Conservation (phyloP, 768 basidiomycete species). For the Tricholoma hemisulphureum region DNA sequence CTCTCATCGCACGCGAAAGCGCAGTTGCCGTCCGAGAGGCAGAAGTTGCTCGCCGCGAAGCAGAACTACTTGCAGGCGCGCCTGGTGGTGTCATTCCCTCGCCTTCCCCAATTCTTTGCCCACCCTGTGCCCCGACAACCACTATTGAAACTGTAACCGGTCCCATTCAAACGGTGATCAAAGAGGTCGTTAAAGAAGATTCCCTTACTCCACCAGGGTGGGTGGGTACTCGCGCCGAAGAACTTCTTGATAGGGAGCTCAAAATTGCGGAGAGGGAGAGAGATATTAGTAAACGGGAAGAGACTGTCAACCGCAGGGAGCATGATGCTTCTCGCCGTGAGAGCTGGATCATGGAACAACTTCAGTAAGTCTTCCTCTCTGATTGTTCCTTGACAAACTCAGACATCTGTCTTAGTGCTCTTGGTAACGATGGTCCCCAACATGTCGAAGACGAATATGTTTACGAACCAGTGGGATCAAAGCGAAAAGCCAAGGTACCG, state of each 20-base stretch:
- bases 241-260: conserved; percentile 80
- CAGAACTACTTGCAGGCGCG: conserved; percentile 78
- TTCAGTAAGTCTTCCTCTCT: conserved; percentile 56
- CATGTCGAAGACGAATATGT: conserved; percentile 77
- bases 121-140: conserved; percentile 54
- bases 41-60: conserved; percentile 86
- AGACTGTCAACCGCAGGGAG: conserved; percentile 80
- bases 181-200: conserved; percentile 83
- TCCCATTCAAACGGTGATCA: conserved; percentile 77
- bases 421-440: conserved; percentile 66
- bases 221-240: conserved; percentile 74
- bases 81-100: conserved; percentile 74
- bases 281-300: conserved; percentile 84
- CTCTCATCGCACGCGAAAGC: conserved; percentile 74
- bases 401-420: conserved; percentile 41
- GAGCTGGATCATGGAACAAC: conserved; percentile 90
- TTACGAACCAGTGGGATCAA: conserved; percentile 66
- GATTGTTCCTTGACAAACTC: background rate
- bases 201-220: conserved; percentile 78
- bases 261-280: conserved; percentile 83
- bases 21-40: conserved; percentile 81
- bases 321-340: conserved; percentile 86
- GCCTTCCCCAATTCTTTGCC: conserved; percentile 52
- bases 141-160: conserved; percentile 54
- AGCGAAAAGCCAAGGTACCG: conserved; percentile 90